Evolutionary conservation across 1,284 basidiomycete genomes (phyloP).

Genomic region (Trametes pubescens): DNA sequence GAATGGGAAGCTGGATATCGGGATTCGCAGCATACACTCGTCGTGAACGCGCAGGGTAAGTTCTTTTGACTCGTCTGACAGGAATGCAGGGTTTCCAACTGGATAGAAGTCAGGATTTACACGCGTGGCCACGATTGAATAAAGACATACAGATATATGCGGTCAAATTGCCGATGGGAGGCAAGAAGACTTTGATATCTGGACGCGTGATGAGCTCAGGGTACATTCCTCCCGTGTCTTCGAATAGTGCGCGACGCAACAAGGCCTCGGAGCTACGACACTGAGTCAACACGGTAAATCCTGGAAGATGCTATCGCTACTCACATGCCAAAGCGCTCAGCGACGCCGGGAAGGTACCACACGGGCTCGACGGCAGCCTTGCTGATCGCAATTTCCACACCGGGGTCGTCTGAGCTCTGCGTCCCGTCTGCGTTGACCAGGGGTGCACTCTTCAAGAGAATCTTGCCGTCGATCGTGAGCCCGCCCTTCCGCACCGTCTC

Average conservation of each 20-base stretch:
- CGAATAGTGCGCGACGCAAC: conserved; percentile 90
- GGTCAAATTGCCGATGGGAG: conserved; percentile 92
- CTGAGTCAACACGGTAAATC: neutral
- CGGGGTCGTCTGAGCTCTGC: conserved; percentile 68
- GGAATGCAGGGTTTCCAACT: conserved; percentile 86
- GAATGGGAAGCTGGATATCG: neutral
- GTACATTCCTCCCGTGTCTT: conserved; percentile 97
- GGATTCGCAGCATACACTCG: conserved; percentile 69
- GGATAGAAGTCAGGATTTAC: neutral
- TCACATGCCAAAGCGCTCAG: conserved; percentile 87
- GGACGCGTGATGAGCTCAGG: conserved; percentile 95
- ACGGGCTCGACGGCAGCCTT: conserved; percentile 94
- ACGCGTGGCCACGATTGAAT: too few species aligned
- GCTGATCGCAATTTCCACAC: conserved; percentile 87
- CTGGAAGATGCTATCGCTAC: conserved; percentile 48
- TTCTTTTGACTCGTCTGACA: conserved; percentile 84
- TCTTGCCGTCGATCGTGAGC: conserved; percentile 83
- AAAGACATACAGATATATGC: conserved; percentile 86
- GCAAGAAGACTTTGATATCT: conserved; percentile 95
- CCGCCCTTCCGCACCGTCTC: conserved; percentile 79
- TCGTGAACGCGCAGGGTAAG: conserved; percentile 94
- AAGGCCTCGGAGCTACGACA: conserved; percentile 77
- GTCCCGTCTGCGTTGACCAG: conserved; percentile 69
- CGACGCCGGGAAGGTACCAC: conserved; percentile 96
- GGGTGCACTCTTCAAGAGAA: conserved; percentile 75